These are phyloP conservation scores for Sarcodon sp. DNA, from an alignment of 768 basidiomycete genomes.

Conservation along the genomic window DNA sequence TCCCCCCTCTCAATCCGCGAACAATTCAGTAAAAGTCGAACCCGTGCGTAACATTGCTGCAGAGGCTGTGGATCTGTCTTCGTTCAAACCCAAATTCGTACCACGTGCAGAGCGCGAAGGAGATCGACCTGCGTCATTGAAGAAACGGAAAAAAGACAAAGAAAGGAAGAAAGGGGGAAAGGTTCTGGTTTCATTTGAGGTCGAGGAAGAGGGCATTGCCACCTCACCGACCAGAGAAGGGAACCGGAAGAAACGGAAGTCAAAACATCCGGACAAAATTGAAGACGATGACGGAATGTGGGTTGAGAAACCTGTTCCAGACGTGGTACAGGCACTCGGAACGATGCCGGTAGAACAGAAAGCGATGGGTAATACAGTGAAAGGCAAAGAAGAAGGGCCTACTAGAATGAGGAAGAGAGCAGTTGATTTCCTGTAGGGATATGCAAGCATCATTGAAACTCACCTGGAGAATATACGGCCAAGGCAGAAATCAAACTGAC, in stretches of 20 bases:
- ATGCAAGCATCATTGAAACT: too few species aligned
- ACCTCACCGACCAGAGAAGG: conserved; percentile 11
- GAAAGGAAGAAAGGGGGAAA: conserved; percentile 33
- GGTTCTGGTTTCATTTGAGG: conserved; percentile 62
- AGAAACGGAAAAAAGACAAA: conserved; percentile 26
- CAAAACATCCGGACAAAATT: conserved; percentile 28
- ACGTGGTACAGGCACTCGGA: conserved; percentile 28
- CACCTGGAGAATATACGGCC: too few species aligned
- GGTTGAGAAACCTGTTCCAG: conserved; percentile 52
- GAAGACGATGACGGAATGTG: conserved; percentile 46
- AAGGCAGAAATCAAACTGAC: too few species aligned
- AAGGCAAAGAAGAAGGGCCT: conserved; percentile 7
- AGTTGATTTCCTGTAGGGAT: conserved; percentile 13
- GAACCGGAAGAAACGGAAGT: conserved; percentile 19
- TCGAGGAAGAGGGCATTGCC: conserved; percentile 41
- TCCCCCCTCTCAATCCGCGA: conserved; percentile 6
- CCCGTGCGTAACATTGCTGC: not conserved
- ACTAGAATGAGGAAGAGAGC: conserved; percentile 11
- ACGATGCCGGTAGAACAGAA: conserved; percentile 7
- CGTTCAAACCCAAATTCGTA: conserved; percentile 85
- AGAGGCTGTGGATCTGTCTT: conserved; percentile 36
- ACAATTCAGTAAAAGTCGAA: not conserved
- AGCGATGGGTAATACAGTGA: not conserved
- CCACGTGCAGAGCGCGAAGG: conserved; percentile 33
- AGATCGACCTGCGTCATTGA: conserved; percentile 18